Evolutionary conservation across 306 rosid genomes (phyloP), one percentile per base, ranked within the genome.

Genomic region (Dalbergia oliveri): DNA sequence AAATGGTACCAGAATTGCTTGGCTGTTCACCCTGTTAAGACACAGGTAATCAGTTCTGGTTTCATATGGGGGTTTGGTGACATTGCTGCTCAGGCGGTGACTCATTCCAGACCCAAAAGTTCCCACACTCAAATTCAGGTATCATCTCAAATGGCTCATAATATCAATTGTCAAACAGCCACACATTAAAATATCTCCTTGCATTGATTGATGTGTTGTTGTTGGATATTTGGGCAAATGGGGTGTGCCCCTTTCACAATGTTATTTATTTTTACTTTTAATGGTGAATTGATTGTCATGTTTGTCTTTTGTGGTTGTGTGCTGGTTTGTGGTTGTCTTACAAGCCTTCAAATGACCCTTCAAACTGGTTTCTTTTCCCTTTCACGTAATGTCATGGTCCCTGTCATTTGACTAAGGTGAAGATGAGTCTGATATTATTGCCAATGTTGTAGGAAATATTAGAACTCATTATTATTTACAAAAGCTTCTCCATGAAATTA

Each of bases 61-160:
- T 14, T 88, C 66, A 88, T 88, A 59, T 88, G 92, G 92, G 92
- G 92, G 9, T 53, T 72, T 73, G 90, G 92, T 73, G 92, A 88
- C 70, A 80, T 88, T 61, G 90, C 88, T 81, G 92, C 92, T 58
- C 92, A 86, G 80, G 82, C 76, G 10, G 77, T 88, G 72, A 86
- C 88, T 31, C 61, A 84, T 37, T 84, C 66, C 75, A 75, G 87
- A 9, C 78, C 79, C 61, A 84, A 82, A 16, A 54, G 3, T 15
- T 35, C 35, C 66, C 65, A 66, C n/a, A 18, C 21, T 45, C 83
- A 62, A 63, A 50, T 47, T 18, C 41, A 78, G 86, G 86, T 83
- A 72, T 18, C 6, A 13, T 33, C 26, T 11, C 23, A 43, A 1
- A 13, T 33, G 6, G 41, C 10, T 35, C 50, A 35, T 54, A 11